Evolutionary conservation across 139 green algal species (phyloP), one percentile per base, ranked within the genome.

Genomic region (Microglena sp.): DNA sequence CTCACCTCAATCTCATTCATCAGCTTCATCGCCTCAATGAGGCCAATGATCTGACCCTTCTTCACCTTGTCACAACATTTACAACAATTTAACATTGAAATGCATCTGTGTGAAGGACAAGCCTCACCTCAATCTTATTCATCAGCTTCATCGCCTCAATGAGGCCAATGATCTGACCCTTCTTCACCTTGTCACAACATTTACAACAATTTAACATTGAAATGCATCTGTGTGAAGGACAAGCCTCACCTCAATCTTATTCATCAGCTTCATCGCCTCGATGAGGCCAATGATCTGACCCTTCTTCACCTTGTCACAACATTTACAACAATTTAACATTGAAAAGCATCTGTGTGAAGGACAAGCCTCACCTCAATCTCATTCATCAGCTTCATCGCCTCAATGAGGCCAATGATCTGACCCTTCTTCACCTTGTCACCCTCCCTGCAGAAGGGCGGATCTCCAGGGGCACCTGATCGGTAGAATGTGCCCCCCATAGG

Each of bases 301-400:
- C n/a, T n/a, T n/a, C n/a, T n/a, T n/a, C n/a, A n/a, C n/a, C n/a
- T n/a, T n/a, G n/a, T n/a, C n/a, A n/a, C n/a, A n/a, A n/a, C n/a
- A n/a, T n/a, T n/a, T n/a, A n/a, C n/a, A n/a, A n/a, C n/a, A n/a
- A n/a, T n/a, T n/a, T n/a, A n/a, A n/a, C n/a, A n/a, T n/a, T n/a
- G n/a, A n/a, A n/a, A n/a, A n/a, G n/a, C n/a, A n/a, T n/a, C n/a
- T n/a, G n/a, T n/a, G n/a, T n/a, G n/a, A n/a, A n/a, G n/a, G n/a
- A n/a, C n/a, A n/a, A n/a, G n/a, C n/a, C 76, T 18, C 71, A 84
- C 79, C 88, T 97, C 91, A 61, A 97, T 96, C 76, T 97, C 92
- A 73, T 97, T 97, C 92, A 97, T 97, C 6, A 97, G 86, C 82
- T 97, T 96, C 92, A 96, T 97, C 27, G 89, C 92, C 82, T 98